Conservation (phyloP, 2,329 filamentous ascomycete species). For the Ophiocordyceps robertsii region DNA sequence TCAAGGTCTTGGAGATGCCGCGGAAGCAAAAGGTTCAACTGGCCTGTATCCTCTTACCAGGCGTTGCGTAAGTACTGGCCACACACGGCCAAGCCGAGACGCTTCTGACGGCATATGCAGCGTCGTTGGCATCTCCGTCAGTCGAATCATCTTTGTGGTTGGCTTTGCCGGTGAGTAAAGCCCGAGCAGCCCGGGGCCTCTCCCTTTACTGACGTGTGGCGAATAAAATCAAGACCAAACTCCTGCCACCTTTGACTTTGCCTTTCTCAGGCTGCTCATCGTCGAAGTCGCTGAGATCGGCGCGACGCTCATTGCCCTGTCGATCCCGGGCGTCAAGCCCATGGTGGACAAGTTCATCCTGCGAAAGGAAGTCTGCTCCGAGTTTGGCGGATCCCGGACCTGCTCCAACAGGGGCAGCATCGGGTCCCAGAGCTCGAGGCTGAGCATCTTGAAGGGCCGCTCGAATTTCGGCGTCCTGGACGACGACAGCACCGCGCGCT, state of each 20-base stretch:
- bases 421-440: not conserved
- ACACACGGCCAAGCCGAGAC: no score
- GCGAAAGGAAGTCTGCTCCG: constrained; percentile 8
- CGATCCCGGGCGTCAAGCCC: constrained; percentile 34
- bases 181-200: no score
- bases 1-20: not conserved
- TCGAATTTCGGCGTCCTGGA: no score
- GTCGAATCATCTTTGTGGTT: no score
- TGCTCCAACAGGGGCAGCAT: not conserved
- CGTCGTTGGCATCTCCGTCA: no score
- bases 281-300: constrained; percentile 37
- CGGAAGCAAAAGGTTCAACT: constrained; percentile 1
- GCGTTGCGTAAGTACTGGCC: constrained; percentile 11
- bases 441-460: no score
- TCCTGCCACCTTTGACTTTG: not conserved
- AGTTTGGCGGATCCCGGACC: constrained; percentile 7
- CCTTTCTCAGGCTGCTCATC: constrained; percentile 20
- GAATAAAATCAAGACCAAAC: not conserved
- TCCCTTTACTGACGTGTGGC: no score
- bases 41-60: constrained; percentile 1
- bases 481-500: no score
- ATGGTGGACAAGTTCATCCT: constrained; percentile 23
- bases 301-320: constrained; percentile 34
- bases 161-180: no score
- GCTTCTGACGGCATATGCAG: no score